Percentiles rank a stretch among this genome's conserved stretches.
These are phyloP conservation scores for Candida loeiensis DNA, from an alignment of 805 yeast species.

Conservation along the genomic window DNA sequence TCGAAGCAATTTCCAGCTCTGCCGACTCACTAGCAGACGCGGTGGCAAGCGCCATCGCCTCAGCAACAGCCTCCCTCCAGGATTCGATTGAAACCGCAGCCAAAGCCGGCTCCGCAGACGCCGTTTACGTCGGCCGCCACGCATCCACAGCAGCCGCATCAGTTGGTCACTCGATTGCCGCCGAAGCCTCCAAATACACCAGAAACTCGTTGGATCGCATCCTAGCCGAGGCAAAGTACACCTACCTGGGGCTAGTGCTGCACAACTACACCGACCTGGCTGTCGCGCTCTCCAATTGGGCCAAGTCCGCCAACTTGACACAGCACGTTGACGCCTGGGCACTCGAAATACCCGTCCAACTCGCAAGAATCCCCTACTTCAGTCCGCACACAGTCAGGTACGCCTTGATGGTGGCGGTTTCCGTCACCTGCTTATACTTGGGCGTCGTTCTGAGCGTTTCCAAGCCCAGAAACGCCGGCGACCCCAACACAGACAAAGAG, in stretches of 20 bases:
- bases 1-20: not conserved
- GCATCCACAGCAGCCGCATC: too few species aligned
- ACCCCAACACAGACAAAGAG: slow-evolving; percentile 17
- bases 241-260: not conserved
- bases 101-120: not conserved
- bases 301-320: not conserved
- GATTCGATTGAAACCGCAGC: not conserved
- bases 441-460: slow-evolving; percentile 21
- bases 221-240: not conserved
- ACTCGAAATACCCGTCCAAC: not conserved
- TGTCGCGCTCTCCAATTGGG: not conserved
- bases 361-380: not conserved
- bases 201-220: not conserved
- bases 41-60: not conserved
- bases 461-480: slow-evolving; percentile 23
- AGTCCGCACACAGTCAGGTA: not conserved
- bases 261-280: not conserved
- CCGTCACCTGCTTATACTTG: slow-evolving; percentile 7
- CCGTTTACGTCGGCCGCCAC: too few species aligned
- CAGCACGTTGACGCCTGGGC: not conserved
- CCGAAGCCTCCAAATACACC: not conserved
- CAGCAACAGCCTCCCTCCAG: not conserved
- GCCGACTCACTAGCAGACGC: not conserved
- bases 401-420: not conserved
- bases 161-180: too few species aligned